Evolutionary conservation across 495 filamentous ascomycete species (phyloP).

Genomic region (Penicillium maclennaniae): DNA sequence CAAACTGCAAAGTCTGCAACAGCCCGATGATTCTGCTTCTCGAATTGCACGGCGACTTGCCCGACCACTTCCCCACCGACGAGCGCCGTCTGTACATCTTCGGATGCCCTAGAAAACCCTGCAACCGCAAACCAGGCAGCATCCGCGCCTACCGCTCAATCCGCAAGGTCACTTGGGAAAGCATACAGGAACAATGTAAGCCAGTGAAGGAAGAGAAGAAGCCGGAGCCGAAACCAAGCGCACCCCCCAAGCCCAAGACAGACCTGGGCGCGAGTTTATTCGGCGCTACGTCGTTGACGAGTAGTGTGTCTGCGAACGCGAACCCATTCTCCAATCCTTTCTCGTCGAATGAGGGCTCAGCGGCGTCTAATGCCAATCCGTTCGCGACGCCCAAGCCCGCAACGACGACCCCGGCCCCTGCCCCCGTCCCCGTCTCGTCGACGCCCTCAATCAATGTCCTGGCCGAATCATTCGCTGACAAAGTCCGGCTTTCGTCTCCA

Average conservation of each 20-base stretch:
- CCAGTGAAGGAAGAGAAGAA: slow-evolving; percentile 32
- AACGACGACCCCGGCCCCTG: slow-evolving; percentile 20
- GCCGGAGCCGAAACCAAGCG: slow-evolving; percentile 18
- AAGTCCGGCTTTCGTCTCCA: slow-evolving; percentile 50
- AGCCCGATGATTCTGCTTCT: slow-evolving; percentile 77
- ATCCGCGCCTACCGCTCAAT: slow-evolving; percentile 67
- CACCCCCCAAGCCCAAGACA: slow-evolving; percentile 35
- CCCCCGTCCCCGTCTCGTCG: slow-evolving; percentile 26
- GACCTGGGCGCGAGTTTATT: slow-evolving; percentile 57
- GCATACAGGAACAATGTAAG: slow-evolving; percentile 29
- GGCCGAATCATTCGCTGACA: slow-evolving; percentile 70
- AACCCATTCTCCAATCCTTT: slow-evolving; percentile 71
- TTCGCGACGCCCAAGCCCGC: slow-evolving; percentile 43
- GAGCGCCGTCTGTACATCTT: slow-evolving; percentile 85
- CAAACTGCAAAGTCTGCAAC: slow-evolving; percentile 87
- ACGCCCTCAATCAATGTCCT: slow-evolving; percentile 38
- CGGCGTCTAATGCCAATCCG: slow-evolving; percentile 38
- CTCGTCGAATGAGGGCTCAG: slow-evolving; percentile 28
- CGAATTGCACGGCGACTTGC: slow-evolving; percentile 88
- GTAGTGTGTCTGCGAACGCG: slow-evolving; percentile 44
- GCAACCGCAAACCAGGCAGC: slow-evolving; percentile 77
- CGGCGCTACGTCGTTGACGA: slow-evolving; percentile 40
- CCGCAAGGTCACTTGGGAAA: slow-evolving; percentile 36
- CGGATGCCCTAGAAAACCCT: slow-evolving; percentile 71
- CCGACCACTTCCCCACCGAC: slow-evolving; percentile 77